These are phyloP conservation scores for Porpolomopsis calyptriformis DNA, from an alignment of 768 basidiomycete genomes.

Conservation along the genomic window DNA sequence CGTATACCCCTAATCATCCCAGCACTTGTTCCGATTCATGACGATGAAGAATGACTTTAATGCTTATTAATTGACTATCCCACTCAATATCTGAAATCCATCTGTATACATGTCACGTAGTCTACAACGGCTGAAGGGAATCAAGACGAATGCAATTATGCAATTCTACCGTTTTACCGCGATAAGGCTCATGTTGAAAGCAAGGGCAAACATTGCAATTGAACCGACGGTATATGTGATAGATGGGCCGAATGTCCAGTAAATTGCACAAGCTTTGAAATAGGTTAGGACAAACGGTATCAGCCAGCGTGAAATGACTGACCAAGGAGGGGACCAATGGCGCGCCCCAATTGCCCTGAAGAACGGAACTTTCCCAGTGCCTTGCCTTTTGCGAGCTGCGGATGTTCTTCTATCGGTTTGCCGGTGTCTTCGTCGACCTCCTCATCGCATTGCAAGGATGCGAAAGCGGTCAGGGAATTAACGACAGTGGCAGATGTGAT, in stretches of 20 bases:
- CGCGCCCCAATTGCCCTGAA: constrained; percentile 92
- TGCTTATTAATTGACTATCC: too few species aligned
- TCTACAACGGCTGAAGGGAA: too few species aligned
- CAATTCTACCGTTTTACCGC: constrained; percentile 15
- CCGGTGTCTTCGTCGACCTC: constrained; percentile 44
- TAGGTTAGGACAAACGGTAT: constrained; percentile 7
- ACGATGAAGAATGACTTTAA: too few species aligned
- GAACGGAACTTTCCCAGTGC: constrained; percentile 12
- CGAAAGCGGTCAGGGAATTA: constrained; percentile 82
- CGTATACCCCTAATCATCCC: too few species aligned
- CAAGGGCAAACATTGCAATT: constrained; percentile 52
- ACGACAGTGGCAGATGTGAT: constrained; percentile 96
- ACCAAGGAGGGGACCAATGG: constrained; percentile 87
- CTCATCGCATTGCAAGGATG: constrained; percentile 86
- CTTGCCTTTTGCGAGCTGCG: constrained; percentile 64
- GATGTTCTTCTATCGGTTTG: constrained; percentile 44
- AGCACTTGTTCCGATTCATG: too few species aligned
- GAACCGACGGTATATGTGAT: constrained; percentile 61
- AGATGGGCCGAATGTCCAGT: constrained; percentile 83
- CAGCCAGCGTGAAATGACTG: constrained; percentile 17
- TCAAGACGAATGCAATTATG: too few species aligned
- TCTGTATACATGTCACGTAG: too few species aligned
- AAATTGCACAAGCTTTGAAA: constrained; percentile 64
- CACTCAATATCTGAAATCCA: too few species aligned
- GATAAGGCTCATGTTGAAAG: constrained; percentile 44